These are phyloP conservation scores for Arthrobotrys iridis DNA, from an alignment of 2,329 filamentous ascomycete genomes.

Conservation along the genomic window DNA sequence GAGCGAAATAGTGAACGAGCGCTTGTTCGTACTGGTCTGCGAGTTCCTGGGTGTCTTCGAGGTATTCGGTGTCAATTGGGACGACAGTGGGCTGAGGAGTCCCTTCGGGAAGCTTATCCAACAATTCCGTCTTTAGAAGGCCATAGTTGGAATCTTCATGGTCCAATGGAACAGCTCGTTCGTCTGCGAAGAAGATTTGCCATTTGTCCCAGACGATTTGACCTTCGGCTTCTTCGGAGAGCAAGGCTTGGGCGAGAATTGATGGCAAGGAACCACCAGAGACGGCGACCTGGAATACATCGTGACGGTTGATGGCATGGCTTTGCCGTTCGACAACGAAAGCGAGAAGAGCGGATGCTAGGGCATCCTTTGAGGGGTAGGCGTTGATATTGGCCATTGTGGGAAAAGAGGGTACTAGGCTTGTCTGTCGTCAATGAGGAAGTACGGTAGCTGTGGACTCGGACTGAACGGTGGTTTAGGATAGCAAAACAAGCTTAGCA, in stretches of 20 bases:
- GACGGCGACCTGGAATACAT: slow-evolving; percentile 87
- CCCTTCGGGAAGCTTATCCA: slow-evolving; percentile 82
- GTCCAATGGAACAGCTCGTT: slow-evolving; percentile 90
- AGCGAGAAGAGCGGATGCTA: slow-evolving; percentile 79
- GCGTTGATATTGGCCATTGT: slow-evolving; percentile 73
- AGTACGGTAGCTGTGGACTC: too few species aligned
- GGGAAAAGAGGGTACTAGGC: slow-evolving; percentile 60
- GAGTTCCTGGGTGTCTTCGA: slow-evolving; percentile 86
- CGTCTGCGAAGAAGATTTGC: slow-evolving; percentile 99
- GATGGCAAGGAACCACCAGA: slow-evolving; percentile 93
- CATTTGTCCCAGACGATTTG: slow-evolving; percentile 81
- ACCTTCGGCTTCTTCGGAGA: slow-evolving; percentile 64
- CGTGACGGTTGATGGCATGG: slow-evolving; percentile 80
- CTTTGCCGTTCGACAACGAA: slow-evolving; percentile 86
- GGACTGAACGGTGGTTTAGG: too few species aligned
- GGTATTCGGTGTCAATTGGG: slow-evolving; percentile 61
- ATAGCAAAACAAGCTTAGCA: too few species aligned
- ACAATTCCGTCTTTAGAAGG: slow-evolving; percentile 83
- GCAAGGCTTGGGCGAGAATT: slow-evolving; percentile 83
- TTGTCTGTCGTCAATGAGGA: neutral
- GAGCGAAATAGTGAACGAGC: slow-evolving; percentile 85
- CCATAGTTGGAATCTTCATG: slow-evolving; percentile 94
- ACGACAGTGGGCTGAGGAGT: slow-evolving; percentile 66
- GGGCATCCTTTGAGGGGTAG: slow-evolving; percentile 74
- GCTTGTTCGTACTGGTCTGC: slow-evolving; percentile 93